phyloP scores from a whole-genome alignment of 345 rosid species.

The Arabidopsis suecica region DNA sequence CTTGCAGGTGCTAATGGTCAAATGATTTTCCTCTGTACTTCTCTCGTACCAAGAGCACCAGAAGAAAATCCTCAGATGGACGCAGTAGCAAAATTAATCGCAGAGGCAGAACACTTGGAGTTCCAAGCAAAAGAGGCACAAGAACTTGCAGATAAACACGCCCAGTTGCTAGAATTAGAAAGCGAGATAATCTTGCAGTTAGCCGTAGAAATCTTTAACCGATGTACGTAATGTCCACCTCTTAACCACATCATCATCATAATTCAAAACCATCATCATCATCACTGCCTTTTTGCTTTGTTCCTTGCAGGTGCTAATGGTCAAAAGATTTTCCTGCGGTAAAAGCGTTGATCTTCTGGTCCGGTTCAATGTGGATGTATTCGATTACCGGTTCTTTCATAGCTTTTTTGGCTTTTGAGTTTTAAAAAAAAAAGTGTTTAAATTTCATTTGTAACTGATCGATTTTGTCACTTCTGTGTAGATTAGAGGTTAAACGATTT shows the following conservation, averaged over 20 bases:
- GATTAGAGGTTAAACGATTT: slow-evolving; percentile 7
- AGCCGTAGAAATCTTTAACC: background rate
- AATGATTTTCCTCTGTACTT: background rate
- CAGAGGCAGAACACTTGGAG: slow-evolving; percentile 61
- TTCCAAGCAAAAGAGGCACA: slow-evolving; percentile 26
- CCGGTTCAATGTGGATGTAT: slow-evolving; percentile 9
- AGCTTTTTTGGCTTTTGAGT: background rate
- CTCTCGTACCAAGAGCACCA: background rate
- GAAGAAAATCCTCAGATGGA: slow-evolving; percentile 32
- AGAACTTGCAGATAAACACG: slow-evolving; percentile 52
- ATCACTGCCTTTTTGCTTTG: slow-evolving; percentile 24
- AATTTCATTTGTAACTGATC: background rate
- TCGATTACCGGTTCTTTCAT: background rate
- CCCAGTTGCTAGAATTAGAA: slow-evolving; percentile 44
- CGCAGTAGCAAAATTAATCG: slow-evolving; percentile 50
- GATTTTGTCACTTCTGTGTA: background rate
- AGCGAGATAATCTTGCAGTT: background rate
- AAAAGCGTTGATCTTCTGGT: background rate
- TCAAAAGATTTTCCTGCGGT: background rate
- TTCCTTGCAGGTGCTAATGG: slow-evolving; percentile 24
- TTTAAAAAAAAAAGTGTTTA: background rate
- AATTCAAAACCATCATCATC: background rate
- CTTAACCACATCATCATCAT: background rate
- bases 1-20: slow-evolving; percentile 23
- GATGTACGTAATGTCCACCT: slow-evolving; percentile 16